Conservation (phyloP, 1,284 basidiomycete species). For the Ceratobasidium sp. region DNA sequence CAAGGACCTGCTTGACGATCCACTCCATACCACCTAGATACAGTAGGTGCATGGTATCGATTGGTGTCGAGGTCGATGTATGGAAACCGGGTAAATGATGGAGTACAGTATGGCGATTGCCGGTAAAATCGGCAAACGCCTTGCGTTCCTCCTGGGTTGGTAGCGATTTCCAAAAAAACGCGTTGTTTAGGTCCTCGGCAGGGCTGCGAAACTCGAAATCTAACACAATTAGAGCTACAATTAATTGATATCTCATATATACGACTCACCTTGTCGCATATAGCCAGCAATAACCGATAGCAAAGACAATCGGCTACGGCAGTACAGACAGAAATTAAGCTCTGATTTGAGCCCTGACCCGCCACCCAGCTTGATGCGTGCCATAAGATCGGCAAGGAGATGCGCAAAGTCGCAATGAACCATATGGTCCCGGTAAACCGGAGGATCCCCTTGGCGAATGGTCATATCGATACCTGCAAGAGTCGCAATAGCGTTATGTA, state of each 20-base stretch:
- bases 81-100: conserved; percentile 31
- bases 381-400: conserved; percentile 24
- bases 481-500: too few relatives aligned
- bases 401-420: conserved; percentile 19
- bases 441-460: conserved; percentile 2
- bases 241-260: too few relatives aligned
- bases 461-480: conserved; percentile 1
- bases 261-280: conserved; percentile 10
- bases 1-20: conserved; percentile 42
- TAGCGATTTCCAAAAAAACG: conserved; percentile 17
- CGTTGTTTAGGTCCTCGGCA: conserved; percentile 7
- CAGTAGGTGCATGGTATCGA: conserved; percentile 41
- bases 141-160: not conserved
- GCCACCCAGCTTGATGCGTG: conserved; percentile 34
- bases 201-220: not conserved
- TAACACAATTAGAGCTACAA: too few relatives aligned
- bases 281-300: conserved; percentile 6
- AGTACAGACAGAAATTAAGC: conserved; percentile 27
- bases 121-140: not conserved
- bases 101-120: conserved; percentile 24
- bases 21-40: conserved; percentile 38
- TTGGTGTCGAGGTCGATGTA: conserved; percentile 10
- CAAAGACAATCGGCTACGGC: not conserved
- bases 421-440: not conserved
- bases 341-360: conserved; percentile 19